Evolutionary conservation across 148 eudicot genomes (phyloP).

Genomic region (Rhododendron ferrugineum): DNA sequence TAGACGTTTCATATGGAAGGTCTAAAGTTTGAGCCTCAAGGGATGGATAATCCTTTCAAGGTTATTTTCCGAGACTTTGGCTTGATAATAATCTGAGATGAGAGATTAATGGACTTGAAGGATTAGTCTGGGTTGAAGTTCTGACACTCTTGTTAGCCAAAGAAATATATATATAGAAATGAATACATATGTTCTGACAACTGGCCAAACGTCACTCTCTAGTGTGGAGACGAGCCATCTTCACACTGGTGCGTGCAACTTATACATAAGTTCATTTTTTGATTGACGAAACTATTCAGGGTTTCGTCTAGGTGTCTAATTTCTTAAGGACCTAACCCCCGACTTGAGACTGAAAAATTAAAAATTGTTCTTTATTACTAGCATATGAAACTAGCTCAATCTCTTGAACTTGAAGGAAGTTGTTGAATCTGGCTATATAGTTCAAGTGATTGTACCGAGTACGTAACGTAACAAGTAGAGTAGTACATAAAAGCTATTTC

Average conservation of each 20-base stretch:
- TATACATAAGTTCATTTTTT: neutral
- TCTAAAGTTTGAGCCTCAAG: neutral
- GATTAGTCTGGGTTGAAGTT: neutral
- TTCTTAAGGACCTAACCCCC: neutral
- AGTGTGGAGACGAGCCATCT: neutral
- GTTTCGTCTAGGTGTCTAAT: too few species aligned
- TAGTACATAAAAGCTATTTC: conserved; percentile 9
- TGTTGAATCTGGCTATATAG: neutral
- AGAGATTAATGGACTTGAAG: neutral
- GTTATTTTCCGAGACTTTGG: neutral
- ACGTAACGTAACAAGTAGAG: neutral
- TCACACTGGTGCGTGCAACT: neutral
- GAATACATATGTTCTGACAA: neutral
- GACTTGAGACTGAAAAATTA: neutral
- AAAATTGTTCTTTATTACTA: neutral
- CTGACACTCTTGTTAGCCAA: neutral
- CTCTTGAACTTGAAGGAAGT: neutral
- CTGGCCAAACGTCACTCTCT: neutral
- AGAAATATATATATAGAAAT: too few species aligned
- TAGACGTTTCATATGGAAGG: neutral
- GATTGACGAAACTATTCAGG: neutral
- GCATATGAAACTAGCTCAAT: neutral
- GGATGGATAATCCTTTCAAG: neutral
- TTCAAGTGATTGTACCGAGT: neutral
- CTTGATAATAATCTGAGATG: neutral